Conservation (phyloP, 306 rosid species). For the Castanea mollissima region DNA sequence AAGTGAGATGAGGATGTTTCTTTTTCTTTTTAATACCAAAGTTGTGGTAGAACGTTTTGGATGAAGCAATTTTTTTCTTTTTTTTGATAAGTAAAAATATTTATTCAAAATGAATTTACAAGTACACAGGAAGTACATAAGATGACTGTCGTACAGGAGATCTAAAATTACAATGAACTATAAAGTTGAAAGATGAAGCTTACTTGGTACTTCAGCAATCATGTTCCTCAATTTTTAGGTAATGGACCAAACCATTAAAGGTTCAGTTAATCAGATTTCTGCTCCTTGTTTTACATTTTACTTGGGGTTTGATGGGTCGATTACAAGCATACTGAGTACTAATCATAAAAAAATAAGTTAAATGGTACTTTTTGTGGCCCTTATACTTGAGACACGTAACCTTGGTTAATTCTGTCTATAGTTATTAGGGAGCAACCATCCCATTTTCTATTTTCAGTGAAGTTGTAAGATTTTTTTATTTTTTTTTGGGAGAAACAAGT, state of each 20-base stretch:
- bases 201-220: neutral
- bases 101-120: no score
- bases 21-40: neutral
- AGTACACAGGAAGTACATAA: no score
- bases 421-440: neutral
- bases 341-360: neutral
- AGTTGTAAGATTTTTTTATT: neutral
- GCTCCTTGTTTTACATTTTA: neutral
- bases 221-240: neutral
- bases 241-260: neutral
- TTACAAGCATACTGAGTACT: neutral
- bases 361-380: neutral
- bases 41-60: neutral
- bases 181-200: neutral
- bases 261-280: neutral
- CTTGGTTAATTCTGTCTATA: neutral
- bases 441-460: neutral
- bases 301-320: neutral
- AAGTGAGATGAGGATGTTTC: neutral
- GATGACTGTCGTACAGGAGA: no score
- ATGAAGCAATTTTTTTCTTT: neutral
- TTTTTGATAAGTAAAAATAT: no score
- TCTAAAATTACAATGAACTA: no score
- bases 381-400: neutral
- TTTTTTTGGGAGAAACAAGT: neutral